Percentiles rank a stretch among this genome's conserved stretches.
Conservation (phyloP, 2,329 filamentous ascomycete species). For the Hortaea sp. region DNA sequence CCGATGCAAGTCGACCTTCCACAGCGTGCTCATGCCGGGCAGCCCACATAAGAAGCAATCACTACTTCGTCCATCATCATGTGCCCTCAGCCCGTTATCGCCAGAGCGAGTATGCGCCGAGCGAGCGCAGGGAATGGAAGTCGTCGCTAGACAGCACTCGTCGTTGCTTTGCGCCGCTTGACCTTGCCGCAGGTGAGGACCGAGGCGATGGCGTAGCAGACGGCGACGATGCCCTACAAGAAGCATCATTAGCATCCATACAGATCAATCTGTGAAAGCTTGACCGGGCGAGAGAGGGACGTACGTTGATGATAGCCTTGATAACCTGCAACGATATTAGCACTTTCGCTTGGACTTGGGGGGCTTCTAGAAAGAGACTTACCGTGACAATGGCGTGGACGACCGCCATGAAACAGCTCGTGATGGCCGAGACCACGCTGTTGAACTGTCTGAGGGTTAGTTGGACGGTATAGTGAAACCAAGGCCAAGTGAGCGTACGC, state of each 20-base stretch:
- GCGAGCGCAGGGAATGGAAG: no score
- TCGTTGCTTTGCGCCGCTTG: conserved; percentile 27
- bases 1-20: no score
- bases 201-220: conserved; percentile 40
- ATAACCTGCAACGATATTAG: conserved; percentile 5
- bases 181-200: conserved; percentile 40
- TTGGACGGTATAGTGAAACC: not conserved
- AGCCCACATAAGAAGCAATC: no score
- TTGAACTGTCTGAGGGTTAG: conserved; percentile 5
- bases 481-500: conserved; percentile 48
- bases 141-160: conserved; percentile 23
- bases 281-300: not conserved
- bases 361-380: not conserved
- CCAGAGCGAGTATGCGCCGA: no score
- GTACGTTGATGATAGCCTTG: conserved; percentile 36
- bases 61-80: no score
- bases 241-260: not conserved
- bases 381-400: conserved; percentile 37
- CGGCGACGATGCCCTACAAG: conserved; percentile 35
- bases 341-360: no score
- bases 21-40: no score
- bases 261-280: not conserved
- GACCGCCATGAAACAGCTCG: conserved; percentile 36
- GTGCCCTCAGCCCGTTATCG: no score
- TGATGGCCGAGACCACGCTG: conserved; percentile 36